Evolutionary conservation across 306 rosid species (phyloP).

Genomic region (Vicia faba): DNA sequence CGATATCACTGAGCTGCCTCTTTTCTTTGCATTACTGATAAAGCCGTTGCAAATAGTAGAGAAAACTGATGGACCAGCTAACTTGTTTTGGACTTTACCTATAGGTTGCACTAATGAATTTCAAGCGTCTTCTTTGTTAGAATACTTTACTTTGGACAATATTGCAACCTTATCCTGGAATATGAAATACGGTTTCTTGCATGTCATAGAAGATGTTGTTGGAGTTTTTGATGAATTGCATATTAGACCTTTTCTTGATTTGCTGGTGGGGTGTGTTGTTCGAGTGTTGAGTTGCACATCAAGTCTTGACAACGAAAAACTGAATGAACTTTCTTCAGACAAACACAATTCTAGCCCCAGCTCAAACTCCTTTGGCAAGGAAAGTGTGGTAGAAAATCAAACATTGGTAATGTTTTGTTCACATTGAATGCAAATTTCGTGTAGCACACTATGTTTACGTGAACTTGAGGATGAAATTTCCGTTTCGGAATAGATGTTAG

Average conservation of each 20-base stretch:
- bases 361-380: conserved; percentile 35
- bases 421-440: conserved; percentile 13
- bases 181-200: conserved; percentile 82
- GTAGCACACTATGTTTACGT: not conserved
- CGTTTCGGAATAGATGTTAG: conserved; percentile 11
- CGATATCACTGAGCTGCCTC: conserved; percentile 80
- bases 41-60: conserved; percentile 72
- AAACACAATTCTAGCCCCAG: conserved; percentile 33
- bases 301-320: conserved; percentile 52
- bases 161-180: conserved; percentile 69
- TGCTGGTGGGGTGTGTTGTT: conserved; percentile 81
- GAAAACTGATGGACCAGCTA: conserved; percentile 58
- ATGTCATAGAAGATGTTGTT: conserved; percentile 83
- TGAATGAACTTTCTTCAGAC: conserved; percentile 42
- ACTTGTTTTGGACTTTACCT: conserved; percentile 66
- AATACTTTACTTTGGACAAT: conserved; percentile 64
- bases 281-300: conserved; percentile 79
- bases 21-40: conserved; percentile 77
- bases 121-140: conserved; percentile 54
- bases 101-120: conserved; percentile 48
- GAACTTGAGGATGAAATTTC: conserved; percentile 17
- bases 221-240: conserved; percentile 82
- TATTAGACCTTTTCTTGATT: conserved; percentile 74
- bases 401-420: conserved; percentile 56
- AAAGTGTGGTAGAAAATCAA: conserved; percentile 36